phyloP scores from a whole-genome alignment of 1,284 basidiomycete genomes.

The Takashimella koratensis region DNA sequence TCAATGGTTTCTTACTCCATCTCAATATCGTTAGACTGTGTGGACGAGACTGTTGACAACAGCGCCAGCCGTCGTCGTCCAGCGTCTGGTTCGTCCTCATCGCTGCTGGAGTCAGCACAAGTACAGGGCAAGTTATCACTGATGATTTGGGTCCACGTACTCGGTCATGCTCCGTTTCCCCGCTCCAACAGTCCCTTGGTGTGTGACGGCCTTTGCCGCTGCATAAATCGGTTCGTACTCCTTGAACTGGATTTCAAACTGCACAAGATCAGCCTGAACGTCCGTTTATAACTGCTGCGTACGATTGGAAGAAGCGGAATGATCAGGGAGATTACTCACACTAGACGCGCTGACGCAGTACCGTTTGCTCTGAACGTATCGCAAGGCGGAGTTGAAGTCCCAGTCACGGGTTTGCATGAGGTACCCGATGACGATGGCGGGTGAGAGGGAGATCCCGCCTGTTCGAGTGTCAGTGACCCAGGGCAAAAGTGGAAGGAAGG shows the following conservation, averaged over 20 bases:
- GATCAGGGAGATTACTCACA: slow-evolving; percentile 29
- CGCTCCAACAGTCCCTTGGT: not conserved
- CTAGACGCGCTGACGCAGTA: slow-evolving; percentile 87
- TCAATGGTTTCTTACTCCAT: too few relatives aligned
- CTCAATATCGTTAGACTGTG: too few relatives aligned
- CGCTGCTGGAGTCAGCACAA: too few relatives aligned
- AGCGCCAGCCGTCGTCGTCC: too few relatives aligned
- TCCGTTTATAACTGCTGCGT: too few relatives aligned
- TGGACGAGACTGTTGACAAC: too few relatives aligned
- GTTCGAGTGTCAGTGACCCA: slow-evolving; percentile 11
- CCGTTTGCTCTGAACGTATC: slow-evolving; percentile 78
- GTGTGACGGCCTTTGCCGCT: slow-evolving; percentile 32
- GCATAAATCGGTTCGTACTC: slow-evolving; percentile 80
- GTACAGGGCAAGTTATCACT: too few relatives aligned
- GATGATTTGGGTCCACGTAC: too few relatives aligned
- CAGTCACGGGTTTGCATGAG: slow-evolving; percentile 78
- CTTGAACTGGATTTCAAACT: slow-evolving; percentile 83
- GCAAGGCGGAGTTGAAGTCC: slow-evolving; percentile 71
- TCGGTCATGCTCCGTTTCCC: not conserved
- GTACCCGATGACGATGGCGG: slow-evolving; percentile 86
- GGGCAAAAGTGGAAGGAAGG: too few relatives aligned
- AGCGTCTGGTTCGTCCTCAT: too few relatives aligned
- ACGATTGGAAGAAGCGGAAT: too few relatives aligned
- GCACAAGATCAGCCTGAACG: slow-evolving; percentile 28
- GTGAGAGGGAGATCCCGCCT: slow-evolving; percentile 84